Percentiles rank a stretch among this genome's conserved stretches.
phyloP scores from a whole-genome alignment of 441 rosid species.

The Erodium trifolium region DNA sequence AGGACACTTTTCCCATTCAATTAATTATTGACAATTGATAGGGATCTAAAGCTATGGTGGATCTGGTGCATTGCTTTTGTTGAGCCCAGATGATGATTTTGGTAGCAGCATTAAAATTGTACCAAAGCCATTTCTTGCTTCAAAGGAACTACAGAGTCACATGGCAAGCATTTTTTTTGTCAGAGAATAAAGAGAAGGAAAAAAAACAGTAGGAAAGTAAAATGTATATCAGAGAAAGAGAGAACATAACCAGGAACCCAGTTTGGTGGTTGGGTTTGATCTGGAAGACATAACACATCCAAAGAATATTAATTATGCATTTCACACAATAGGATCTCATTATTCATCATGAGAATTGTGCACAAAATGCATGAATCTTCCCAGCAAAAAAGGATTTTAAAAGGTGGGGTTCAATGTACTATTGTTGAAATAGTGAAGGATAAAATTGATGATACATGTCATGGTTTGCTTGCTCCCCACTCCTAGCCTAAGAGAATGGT shows the following conservation, averaged over 20 bases:
- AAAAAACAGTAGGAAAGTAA: not conserved
- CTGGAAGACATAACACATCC: too few relatives aligned
- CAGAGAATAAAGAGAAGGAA: not conserved
- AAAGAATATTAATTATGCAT: not conserved
- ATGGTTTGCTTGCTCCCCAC: not conserved
- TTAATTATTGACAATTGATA: too few relatives aligned
- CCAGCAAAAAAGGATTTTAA: not conserved
- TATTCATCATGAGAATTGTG: not conserved
- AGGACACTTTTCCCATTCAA: too few relatives aligned
- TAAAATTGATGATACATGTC: not conserved
- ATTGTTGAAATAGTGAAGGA: not conserved
- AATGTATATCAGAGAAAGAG: not conserved
- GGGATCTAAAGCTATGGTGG: too few relatives aligned
- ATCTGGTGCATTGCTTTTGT: too few relatives aligned
- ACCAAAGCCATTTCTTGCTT: not conserved
- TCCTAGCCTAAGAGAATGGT: not conserved
- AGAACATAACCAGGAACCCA: too few relatives aligned
- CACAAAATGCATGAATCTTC: not conserved
- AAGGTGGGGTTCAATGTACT: not conserved
- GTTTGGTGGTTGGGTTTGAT: not conserved
- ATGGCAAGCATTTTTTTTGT: not conserved
- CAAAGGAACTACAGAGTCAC: not conserved
- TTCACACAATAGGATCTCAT: not conserved
- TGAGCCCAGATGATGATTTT: too few relatives aligned
- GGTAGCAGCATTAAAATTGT: too few relatives aligned